Conservation (phyloP, 768 basidiomycete species). For the Hydnomerulius pinastri region DNA sequence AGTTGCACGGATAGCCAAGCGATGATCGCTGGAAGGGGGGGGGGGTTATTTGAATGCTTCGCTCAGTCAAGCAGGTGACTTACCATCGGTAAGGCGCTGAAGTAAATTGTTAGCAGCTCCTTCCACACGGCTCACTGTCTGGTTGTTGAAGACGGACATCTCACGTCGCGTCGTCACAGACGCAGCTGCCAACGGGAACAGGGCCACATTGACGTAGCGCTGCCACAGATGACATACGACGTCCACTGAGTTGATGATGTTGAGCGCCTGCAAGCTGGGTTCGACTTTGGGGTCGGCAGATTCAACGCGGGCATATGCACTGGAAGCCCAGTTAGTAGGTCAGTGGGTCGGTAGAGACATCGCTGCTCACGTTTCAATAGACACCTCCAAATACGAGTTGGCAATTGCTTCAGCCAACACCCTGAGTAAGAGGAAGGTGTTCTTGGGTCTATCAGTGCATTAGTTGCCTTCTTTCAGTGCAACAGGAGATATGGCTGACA, state of each 20-base stretch:
- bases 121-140: conserved; percentile 83
- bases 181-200: conserved; percentile 83
- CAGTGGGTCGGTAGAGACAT: background rate
- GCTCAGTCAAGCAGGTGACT: conserved; percentile 23
- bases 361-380: conserved; percentile 84
- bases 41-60: background rate
- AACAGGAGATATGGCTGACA: conserved; percentile 53
- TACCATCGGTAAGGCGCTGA: conserved; percentile 83
- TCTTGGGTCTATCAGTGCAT: conserved; percentile 68
- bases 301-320: conserved; percentile 72
- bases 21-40: conserved; percentile 54
- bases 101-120: conserved; percentile 76
- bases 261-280: conserved; percentile 71
- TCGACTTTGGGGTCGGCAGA: conserved; percentile 74
- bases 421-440: conserved; percentile 78
- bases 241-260: conserved; percentile 71
- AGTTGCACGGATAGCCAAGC: conserved; percentile 76
- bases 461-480: conserved; percentile 3
- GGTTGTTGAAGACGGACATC: conserved; percentile 91
- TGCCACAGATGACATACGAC: conserved; percentile 97
- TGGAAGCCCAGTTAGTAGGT: conserved; percentile 31
- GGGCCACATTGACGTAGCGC: conserved; percentile 87
- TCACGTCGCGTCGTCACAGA: conserved; percentile 89
- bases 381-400: conserved; percentile 84
- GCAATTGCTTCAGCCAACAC: conserved; percentile 88